Evolutionary conservation across 1,284 basidiomycete species (phyloP).

Genomic region (Ceratobasidium sp.): DNA sequence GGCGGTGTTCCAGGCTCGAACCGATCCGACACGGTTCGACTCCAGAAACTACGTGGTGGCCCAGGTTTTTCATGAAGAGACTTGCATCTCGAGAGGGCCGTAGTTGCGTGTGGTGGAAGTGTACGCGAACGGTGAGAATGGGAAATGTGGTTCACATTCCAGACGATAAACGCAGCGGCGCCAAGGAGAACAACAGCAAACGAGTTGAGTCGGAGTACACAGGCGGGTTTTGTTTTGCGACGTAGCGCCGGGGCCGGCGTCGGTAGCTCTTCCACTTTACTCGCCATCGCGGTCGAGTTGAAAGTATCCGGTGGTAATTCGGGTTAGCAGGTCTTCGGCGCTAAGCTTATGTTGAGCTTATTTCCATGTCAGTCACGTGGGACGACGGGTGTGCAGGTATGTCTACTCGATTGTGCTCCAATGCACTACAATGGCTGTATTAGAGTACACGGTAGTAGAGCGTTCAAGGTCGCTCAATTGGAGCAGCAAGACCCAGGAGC

Average conservation of each 20-base stretch:
- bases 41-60: conserved; percentile 66
- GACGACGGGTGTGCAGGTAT: too few relatives aligned
- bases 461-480: too few relatives aligned
- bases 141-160: conserved; percentile 19
- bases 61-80: conserved; percentile 57
- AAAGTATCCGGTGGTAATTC: too few relatives aligned
- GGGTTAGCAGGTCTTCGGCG: too few relatives aligned
- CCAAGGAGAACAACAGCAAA: conserved; percentile 22
- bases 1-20: conserved; percentile 76
- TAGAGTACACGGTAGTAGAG: too few relatives aligned
- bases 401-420: too few relatives aligned
- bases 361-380: too few relatives aligned
- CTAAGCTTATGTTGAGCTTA: too few relatives aligned
- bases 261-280: conserved; percentile 25
- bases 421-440: too few relatives aligned
- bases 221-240: neutral
- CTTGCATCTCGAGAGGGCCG: conserved; percentile 51
- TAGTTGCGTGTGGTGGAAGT: conserved; percentile 54
- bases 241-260: neutral
- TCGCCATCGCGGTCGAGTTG: conserved; percentile 27
- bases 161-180: conserved; percentile 14
- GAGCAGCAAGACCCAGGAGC: too few relatives aligned
- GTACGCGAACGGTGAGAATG: conserved; percentile 47
- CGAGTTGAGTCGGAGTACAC: conserved; percentile 1
- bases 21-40: conserved; percentile 76